Percentiles rank a stretch among this genome's conserved stretches.
phyloP scores from a whole-genome alignment of 2,329 filamentous ascomycete species.

The Penicillium janthinellum region DNA sequence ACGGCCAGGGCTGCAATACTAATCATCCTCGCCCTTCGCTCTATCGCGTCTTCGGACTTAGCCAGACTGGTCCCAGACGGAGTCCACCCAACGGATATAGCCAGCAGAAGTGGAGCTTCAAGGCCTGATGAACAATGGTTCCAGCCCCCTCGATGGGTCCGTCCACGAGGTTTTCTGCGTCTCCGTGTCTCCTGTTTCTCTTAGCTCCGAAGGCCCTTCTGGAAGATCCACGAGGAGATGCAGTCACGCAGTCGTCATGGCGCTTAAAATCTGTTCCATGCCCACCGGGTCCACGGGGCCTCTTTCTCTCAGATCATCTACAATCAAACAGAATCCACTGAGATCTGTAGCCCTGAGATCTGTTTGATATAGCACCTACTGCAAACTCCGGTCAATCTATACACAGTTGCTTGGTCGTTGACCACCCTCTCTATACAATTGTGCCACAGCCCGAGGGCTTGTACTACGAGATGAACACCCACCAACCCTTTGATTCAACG shows the following conservation, averaged over 20 bases:
- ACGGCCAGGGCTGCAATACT: background rate
- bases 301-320: background rate
- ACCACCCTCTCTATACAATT: background rate
- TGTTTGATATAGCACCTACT: background rate
- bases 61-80: background rate
- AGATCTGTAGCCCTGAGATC: background rate
- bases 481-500: conserved; percentile 17
- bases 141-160: conserved; percentile 1
- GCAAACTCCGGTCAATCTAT: background rate
- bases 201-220: conserved; percentile 9
- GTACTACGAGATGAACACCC: background rate
- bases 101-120: background rate
- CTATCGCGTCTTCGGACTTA: conserved; percentile 11
- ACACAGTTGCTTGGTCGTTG: background rate
- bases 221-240: conserved; percentile 5
- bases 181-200: background rate
- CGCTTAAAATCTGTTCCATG: conserved; percentile 6
- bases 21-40: background rate
- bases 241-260: background rate
- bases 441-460: background rate
- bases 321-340: background rate
- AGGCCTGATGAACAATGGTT: background rate
- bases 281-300: background rate
- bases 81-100: background rate
- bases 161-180: background rate